Base-by-base conservation (phyloP, 495 filamentous ascomycete species). In the Neurospora terricola region DNA sequence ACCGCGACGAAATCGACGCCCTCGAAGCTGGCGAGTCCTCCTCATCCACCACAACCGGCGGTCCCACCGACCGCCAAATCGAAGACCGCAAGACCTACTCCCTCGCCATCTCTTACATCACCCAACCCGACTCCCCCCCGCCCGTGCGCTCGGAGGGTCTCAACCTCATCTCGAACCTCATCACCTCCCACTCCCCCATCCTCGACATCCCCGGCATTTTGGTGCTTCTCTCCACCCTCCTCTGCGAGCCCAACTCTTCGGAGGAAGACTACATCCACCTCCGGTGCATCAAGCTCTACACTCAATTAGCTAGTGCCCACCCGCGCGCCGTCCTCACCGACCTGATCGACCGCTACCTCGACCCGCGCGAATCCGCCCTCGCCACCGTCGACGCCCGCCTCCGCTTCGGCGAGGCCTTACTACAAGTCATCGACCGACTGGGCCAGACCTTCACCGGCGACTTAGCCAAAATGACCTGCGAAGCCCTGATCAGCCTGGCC, bases 121-220 rank as follows among this genome's bases (percentile, higher is more conserved):
- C 90, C 23, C 78, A 82, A 38, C 70, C 80, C 1, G 92, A 93
- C 71, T 87, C 90, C 0, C 89, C 93, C 0, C 88, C 93, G 8
- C 93, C 93, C 0, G 90, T 94, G 11, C 89, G 92, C 38, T 90
- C 89, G 6, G 91, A 96, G 78, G 93, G 92, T 11, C 88, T 97
- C 42, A 89, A 90, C 27, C 86, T 93, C 1, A 81, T 96, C 18
- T 88, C 89, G 0, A 83, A 83, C 38, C 81, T 97, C 21, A 88
- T 96, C 75, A 82, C 84, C 38, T 83, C 86, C 21, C 78, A 84
- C 21, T 92, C 87, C 11, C 86, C 92, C 0, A 83, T 92, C 16
- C 83, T 95, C 69, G 91, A 96, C 77, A 89, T 94, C 27, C 89
- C 88, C 0, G 86, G 88, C 18, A 90, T 91, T 2, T 78, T 91